Evolutionary conservation across 306 rosid genomes (phyloP), one percentile per base, ranked within the genome.

Genomic region (Cajanus cajan): DNA sequence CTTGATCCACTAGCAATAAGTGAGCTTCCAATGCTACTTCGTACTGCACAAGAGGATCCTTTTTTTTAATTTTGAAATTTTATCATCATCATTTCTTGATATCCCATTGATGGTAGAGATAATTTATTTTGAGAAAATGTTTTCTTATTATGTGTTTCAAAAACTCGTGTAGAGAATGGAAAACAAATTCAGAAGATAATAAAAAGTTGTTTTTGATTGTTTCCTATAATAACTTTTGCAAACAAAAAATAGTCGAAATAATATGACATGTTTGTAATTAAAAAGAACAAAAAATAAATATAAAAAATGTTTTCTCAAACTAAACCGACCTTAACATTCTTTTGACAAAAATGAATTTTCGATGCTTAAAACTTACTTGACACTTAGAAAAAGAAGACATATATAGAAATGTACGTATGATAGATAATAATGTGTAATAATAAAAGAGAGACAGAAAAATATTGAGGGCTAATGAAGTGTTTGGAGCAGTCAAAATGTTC

Each of bases 11-110:
- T 70, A 36, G 2, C 47, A 78, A 9, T 43, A 65, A 70, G 77
- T 71, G 28, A 64, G 77, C 79, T 84, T 84, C 87, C 24, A 76
- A 61, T 39, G 78, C 68, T 69, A 61, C 73, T 82, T 82, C 82
- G 61, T 69, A 61, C 78, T 43, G 18, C 57, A 55, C 55, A 14
- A 24, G 4, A 58, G 9, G 47, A 37, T 43, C 13, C 41, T 13
- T 19, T 64, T 48, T 54, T 52, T 21, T 14, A n/a, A 62, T 62
- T 62, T 6, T 19, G 1, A 55, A 21, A 55, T 16, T 1, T 21
- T 10, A 0, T 21, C 14, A 51, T 5, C 9, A 54, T 54, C 15
- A 0, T 4, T 55, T 55, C 4, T 55, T 55, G 33, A 14, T 55
- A 19, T 55, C 52, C 50, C 34, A 5, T 12, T 12, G 5, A 39